Evolutionary conservation across 2,329 filamentous ascomycete genomes (phyloP).

Genomic region (Clarireedia paspali): DNA sequence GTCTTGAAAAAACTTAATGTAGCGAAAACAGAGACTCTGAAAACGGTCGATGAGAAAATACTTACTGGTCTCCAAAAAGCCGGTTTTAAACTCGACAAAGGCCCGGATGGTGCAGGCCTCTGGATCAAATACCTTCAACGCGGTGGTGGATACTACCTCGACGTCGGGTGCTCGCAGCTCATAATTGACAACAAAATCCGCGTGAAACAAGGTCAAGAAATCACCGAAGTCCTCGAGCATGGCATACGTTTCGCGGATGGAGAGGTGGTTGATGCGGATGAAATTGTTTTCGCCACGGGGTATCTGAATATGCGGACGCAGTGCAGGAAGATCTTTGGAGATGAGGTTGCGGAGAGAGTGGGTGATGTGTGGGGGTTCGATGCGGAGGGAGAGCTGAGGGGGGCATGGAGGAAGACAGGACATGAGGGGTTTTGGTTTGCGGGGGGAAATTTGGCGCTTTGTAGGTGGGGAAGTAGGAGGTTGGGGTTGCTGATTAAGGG

Average conservation of each 20-base stretch:
- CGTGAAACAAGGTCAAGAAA: slow-evolving; percentile 40
- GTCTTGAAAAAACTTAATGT: slow-evolving; percentile 53
- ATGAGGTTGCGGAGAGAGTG: slow-evolving; percentile 40
- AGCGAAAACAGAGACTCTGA: slow-evolving; percentile 34
- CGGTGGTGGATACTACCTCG: slow-evolving; percentile 51
- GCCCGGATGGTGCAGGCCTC: slow-evolving; percentile 46
- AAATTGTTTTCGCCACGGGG: slow-evolving; percentile 42
- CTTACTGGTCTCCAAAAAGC: slow-evolving; percentile 44
- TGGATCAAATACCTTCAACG: slow-evolving; percentile 52
- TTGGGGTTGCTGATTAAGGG: slow-evolving; percentile 44
- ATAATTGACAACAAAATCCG: slow-evolving; percentile 46
- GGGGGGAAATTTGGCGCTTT: slow-evolving; percentile 42
- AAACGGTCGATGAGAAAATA: slow-evolving; percentile 30
- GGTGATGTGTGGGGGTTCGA: slow-evolving; percentile 43
- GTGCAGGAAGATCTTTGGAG: slow-evolving; percentile 41
- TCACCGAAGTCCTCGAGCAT: slow-evolving; percentile 34
- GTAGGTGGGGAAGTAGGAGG: slow-evolving; percentile 38
- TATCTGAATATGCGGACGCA: slow-evolving; percentile 48
- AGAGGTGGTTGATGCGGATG: slow-evolving; percentile 39
- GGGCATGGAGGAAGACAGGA: slow-evolving; percentile 39
- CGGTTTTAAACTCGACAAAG: slow-evolving; percentile 51
- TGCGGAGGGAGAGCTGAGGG: slow-evolving; percentile 40
- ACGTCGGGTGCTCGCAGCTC: slow-evolving; percentile 45
- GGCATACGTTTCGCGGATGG: slow-evolving; percentile 38
- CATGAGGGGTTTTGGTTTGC: slow-evolving; percentile 45